These are phyloP conservation scores for Diplodia seriata DNA, from an alignment of 2,329 filamentous ascomycete species.

Conservation along the genomic window DNA sequence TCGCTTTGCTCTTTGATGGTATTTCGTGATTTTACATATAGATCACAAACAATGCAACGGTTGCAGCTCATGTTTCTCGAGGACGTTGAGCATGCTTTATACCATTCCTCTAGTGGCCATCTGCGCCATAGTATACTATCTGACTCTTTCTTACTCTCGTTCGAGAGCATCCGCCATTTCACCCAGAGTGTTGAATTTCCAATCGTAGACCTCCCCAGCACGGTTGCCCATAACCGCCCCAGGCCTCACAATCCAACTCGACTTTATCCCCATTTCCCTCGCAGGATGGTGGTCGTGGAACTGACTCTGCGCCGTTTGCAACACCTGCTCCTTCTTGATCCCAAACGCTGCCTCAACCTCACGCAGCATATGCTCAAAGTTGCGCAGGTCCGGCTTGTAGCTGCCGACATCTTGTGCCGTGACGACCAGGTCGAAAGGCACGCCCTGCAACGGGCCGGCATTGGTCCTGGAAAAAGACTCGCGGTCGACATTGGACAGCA, in stretches of 20 bases:
- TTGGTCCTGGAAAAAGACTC: constrained; percentile 59
- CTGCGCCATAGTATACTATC: not conserved
- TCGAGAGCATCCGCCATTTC: not conserved
- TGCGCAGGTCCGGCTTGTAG: constrained; percentile 71
- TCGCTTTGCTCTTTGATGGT: too few relatives aligned
- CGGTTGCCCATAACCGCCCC: not conserved
- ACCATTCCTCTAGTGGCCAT: too few relatives aligned
- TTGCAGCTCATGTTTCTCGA: too few relatives aligned
- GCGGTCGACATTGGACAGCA: constrained; percentile 67
- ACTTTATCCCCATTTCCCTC: constrained; percentile 42
- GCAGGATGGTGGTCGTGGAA: constrained; percentile 72
- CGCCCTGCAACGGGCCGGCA: constrained; percentile 59
- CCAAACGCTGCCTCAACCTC: constrained; percentile 55
- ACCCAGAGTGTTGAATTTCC: not conserved
- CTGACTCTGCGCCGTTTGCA: constrained; percentile 74
- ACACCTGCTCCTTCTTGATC: constrained; percentile 62
- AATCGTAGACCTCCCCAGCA: not conserved
- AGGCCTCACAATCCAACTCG: not conserved
- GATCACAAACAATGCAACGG: too few relatives aligned
- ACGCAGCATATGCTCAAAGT: constrained; percentile 66
- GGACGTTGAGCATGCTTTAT: too few relatives aligned
- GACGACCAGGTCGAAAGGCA: constrained; percentile 68
- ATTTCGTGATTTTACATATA: too few relatives aligned
- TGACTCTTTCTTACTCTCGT: not conserved
- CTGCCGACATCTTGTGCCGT: constrained; percentile 74